phyloP scores from a whole-genome alignment of 192 early-diverging fungal genomes.

The Diversispora epigaea region DNA sequence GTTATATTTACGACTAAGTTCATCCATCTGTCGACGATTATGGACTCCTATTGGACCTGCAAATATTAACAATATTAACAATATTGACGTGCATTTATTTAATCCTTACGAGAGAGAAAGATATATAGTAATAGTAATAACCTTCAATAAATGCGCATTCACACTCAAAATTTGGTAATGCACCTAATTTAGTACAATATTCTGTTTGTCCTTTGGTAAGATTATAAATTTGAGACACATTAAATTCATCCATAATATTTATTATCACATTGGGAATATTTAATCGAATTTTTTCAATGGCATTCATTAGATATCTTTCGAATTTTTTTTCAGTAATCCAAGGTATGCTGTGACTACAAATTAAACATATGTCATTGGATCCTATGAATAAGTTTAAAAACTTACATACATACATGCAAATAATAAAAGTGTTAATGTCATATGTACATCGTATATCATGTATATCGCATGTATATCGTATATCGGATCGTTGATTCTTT shows the following conservation, averaged over 20 bases:
- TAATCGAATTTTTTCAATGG: slow-evolving; percentile 38
- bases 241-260: slow-evolving; percentile 43
- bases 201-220: not conserved
- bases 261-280: slow-evolving; percentile 48
- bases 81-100: not conserved
- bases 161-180: slow-evolving; percentile 2
- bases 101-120: no score
- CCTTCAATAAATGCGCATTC: slow-evolving; percentile 13
- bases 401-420: slow-evolving; percentile 38
- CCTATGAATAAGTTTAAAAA: slow-evolving; percentile 58
- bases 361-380: slow-evolving; percentile 57
- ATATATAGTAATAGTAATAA: slow-evolving; percentile 15
- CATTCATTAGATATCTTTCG: slow-evolving; percentile 32
- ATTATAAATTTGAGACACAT: slow-evolving; percentile 41
- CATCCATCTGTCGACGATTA: slow-evolving; percentile 48
- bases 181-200: slow-evolving; percentile 32
- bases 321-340: slow-evolving; percentile 33
- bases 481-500: no score
- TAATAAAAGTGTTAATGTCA: no score
- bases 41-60: slow-evolving; percentile 36
- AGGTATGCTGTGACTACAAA: slow-evolving; percentile 33
- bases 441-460: not conserved
- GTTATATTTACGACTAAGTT: slow-evolving; percentile 46
- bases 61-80: not conserved
- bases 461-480: not conserved